phyloP scores from a whole-genome alignment of 495 filamentous ascomycete species.

The Peziza echinospora region DNA sequence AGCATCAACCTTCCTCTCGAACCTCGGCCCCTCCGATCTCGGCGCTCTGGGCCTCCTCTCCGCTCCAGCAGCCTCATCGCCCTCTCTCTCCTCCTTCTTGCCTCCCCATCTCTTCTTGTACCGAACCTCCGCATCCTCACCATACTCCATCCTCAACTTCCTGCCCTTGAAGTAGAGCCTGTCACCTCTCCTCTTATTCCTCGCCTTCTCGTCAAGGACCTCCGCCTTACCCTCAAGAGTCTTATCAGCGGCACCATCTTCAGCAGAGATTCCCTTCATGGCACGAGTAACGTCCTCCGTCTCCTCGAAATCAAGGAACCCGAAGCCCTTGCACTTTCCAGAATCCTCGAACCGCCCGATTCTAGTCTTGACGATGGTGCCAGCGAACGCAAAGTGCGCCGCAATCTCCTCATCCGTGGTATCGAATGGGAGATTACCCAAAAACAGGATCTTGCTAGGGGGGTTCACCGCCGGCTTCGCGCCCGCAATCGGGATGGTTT shows the following conservation, averaged over 20 bases:
- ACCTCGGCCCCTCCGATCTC: constrained; percentile 16
- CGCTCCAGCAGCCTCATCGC: constrained; percentile 11
- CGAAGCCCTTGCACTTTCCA: constrained; percentile 95
- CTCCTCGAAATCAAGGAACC: constrained; percentile 76
- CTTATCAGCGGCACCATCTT: constrained; percentile 33
- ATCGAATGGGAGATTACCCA: constrained; percentile 78
- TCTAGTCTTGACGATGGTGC: constrained; percentile 49
- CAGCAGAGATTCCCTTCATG: constrained; percentile 51
- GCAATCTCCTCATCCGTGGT: constrained; percentile 58
- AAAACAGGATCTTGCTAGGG: constrained; percentile 60
- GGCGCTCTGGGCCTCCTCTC: constrained; percentile 7
- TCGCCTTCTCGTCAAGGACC: constrained; percentile 24
- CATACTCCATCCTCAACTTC: constrained; percentile 68
- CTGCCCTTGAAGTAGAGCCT: constrained; percentile 30
- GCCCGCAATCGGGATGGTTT: background rate
- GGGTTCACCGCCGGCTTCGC: constrained; percentile 29
- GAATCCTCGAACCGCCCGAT: constrained; percentile 89
- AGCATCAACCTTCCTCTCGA: constrained; percentile 19
- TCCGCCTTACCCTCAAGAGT: constrained; percentile 36
- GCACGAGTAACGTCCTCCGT: constrained; percentile 51
- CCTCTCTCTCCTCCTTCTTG: constrained; percentile 23
- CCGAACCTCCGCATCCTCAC: constrained; percentile 63
- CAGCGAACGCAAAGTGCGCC: constrained; percentile 63
- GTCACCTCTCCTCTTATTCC: constrained; percentile 27
- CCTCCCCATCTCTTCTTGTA: constrained; percentile 90